Conservation (phyloP, 1,139 yeast genomes). For the Taphrina sp. region DNA sequence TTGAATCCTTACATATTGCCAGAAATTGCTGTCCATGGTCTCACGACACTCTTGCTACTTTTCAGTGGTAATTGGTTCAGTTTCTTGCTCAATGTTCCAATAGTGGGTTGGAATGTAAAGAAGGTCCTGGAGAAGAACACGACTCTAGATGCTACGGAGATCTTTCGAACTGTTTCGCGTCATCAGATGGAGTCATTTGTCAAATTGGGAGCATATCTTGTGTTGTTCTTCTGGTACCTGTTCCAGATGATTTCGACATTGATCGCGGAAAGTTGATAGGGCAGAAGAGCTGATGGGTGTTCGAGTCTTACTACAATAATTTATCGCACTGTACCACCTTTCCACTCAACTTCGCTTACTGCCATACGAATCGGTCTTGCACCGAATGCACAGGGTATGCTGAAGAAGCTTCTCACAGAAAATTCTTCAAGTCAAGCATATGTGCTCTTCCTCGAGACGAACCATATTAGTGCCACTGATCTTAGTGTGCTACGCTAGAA, state of each 20-base stretch:
- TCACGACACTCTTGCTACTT: constrained; percentile 67
- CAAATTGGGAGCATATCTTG: constrained; percentile 17
- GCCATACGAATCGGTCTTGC: too few species aligned
- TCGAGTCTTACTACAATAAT: too few species aligned
- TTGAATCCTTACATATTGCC: constrained; percentile 85
- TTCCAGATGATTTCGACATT: constrained; percentile 23
- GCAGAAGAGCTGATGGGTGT: too few species aligned
- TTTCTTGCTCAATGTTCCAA: constrained; percentile 79
- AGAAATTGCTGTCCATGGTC: constrained; percentile 82
- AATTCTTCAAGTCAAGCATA: too few species aligned
- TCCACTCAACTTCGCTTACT: too few species aligned
- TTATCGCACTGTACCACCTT: too few species aligned
- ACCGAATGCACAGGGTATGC: too few species aligned
- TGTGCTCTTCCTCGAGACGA: too few species aligned
- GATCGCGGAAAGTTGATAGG: constrained; percentile 19
- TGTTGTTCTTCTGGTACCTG: constrained; percentile 28
- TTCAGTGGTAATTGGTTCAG: constrained; percentile 93
- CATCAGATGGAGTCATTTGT: constrained; percentile 81
- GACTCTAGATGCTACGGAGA: constrained; percentile 94
- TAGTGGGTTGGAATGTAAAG: constrained; percentile 76
- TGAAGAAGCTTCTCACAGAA: too few species aligned
- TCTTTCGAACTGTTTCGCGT: constrained; percentile 74
- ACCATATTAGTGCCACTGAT: too few species aligned
- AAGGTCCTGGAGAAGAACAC: constrained; percentile 67
- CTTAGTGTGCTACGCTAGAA: too few species aligned